Percentiles rank a stretch among this genome's conserved stretches.
phyloP scores from a whole-genome alignment of 768 basidiomycete species.

The Boletellus ananas region DNA sequence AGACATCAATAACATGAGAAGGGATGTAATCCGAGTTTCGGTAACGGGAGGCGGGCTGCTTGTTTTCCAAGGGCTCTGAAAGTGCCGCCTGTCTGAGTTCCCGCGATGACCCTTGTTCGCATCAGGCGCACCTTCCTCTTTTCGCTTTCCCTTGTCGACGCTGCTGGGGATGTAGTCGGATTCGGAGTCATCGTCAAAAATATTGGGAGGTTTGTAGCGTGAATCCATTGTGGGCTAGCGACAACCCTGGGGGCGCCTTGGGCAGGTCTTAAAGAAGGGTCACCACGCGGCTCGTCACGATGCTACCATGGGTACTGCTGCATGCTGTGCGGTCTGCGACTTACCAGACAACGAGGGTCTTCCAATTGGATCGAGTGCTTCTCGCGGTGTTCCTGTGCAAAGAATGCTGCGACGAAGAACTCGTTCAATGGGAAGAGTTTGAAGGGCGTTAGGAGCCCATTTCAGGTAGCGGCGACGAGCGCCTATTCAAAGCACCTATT shows the following conservation, averaged over 20 bases:
- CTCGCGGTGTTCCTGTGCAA: slow-evolving; percentile 11
- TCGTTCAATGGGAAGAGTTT: not conserved
- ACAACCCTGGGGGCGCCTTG: not conserved
- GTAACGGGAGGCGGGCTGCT: not conserved
- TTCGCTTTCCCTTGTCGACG: slow-evolving; percentile 20
- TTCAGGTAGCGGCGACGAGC: not conserved
- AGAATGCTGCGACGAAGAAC: not conserved
- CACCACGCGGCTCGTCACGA: slow-evolving; percentile 9
- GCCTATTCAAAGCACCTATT: too few species aligned
- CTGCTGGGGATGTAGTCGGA: not conserved
- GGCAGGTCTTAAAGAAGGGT: slow-evolving; percentile 6
- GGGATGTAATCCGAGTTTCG: not conserved
- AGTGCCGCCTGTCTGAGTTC: not conserved
- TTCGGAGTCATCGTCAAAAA: slow-evolving; percentile 2
- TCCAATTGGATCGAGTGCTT: slow-evolving; percentile 5
- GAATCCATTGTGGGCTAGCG: slow-evolving; percentile 9
- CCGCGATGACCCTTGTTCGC: not conserved
- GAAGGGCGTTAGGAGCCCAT: too few species aligned
- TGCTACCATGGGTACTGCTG: not conserved
- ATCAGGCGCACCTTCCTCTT: slow-evolving; percentile 12
- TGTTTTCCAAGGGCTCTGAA: slow-evolving; percentile 10
- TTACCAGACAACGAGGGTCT: slow-evolving; percentile 13
- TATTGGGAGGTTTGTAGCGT: slow-evolving; percentile 7
- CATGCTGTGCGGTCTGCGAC: slow-evolving; percentile 11
- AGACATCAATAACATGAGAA: not conserved